Conservation (phyloP, 495 filamentous ascomycete genomes). For the Talaromyces proteolyticus region DNA sequence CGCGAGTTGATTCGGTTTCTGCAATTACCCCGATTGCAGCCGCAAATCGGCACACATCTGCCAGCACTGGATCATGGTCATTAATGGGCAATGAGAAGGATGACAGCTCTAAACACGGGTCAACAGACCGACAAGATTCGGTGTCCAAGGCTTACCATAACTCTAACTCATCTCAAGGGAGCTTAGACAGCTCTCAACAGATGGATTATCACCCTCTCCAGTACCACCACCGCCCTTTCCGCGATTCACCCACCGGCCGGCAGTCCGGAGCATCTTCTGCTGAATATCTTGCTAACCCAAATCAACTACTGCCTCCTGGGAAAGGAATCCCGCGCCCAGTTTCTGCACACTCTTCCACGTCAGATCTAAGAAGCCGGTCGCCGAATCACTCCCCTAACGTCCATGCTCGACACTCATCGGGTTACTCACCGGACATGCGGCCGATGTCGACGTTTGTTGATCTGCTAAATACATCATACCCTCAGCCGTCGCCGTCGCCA, state of each 20-base stretch:
- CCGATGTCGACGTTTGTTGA: constrained; percentile 74
- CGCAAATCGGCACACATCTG: constrained; percentile 26
- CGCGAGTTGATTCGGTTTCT: constrained; percentile 30
- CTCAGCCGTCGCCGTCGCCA: constrained; percentile 72
- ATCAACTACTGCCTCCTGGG: constrained; percentile 52
- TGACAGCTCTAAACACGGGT: constrained; percentile 12
- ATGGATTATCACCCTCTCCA: constrained; percentile 41
- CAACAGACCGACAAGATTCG: constrained; percentile 18
- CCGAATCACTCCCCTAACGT: constrained; percentile 43
- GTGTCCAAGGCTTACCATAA: constrained; percentile 17
- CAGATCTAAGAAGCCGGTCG: constrained; percentile 61
- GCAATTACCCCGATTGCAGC: constrained; percentile 7
- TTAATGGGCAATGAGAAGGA: constrained; percentile 25
- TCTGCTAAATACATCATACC: constrained; percentile 81
- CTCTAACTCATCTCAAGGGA: constrained; percentile 34
- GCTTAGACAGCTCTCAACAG: constrained; percentile 29
- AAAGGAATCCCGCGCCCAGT: constrained; percentile 56
- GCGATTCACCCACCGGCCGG: constrained; percentile 11
- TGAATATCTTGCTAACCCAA: constrained; percentile 21
- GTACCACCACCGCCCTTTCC: constrained; percentile 44
- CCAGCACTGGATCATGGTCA: constrained; percentile 37
- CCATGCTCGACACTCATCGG: constrained; percentile 51
- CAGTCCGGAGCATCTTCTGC: constrained; percentile 13
- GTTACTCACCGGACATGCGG: constrained; percentile 66
- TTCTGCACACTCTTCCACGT: constrained; percentile 65